Evolutionary conservation across 2,329 filamentous ascomycete species (phyloP).

Genomic region (Paraconiothyrium sp.): DNA sequence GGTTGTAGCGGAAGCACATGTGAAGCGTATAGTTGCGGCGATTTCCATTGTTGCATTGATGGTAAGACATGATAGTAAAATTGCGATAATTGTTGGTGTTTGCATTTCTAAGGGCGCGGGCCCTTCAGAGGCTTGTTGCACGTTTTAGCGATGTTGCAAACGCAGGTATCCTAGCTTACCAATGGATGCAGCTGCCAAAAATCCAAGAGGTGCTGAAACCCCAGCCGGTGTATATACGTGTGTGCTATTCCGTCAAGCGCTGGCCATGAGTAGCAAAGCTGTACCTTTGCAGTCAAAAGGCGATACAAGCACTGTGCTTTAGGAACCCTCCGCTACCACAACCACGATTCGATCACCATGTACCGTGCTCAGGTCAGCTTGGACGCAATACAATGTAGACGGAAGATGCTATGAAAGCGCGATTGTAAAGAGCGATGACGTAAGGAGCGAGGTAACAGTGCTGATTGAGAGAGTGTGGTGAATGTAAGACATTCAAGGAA

Average conservation of each 20-base stretch:
- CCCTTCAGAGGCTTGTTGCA: background rate
- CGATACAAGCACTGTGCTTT: background rate
- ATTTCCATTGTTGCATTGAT: slow-evolving; percentile 2
- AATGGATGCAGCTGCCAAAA: background rate
- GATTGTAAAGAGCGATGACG: slow-evolving; percentile 4
- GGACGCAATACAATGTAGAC: background rate
- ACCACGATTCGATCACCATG: background rate
- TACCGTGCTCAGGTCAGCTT: background rate
- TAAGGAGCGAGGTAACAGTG: slow-evolving; percentile 13
- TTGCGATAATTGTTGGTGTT: slow-evolving; percentile 1
- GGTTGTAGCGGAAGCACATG: slow-evolving; percentile 7
- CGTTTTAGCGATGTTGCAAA: background rate
- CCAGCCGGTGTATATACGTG: no score
- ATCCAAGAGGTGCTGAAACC: background rate
- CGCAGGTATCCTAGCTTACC: background rate
- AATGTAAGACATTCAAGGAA: slow-evolving; percentile 7
- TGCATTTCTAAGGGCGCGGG: slow-evolving; percentile 8
- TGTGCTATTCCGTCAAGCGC: background rate
- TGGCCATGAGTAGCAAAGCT: background rate
- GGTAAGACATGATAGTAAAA: slow-evolving; percentile 6
- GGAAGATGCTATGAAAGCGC: slow-evolving; percentile 8
- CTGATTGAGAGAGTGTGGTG: slow-evolving; percentile 16
- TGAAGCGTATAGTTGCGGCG: slow-evolving; percentile 13
- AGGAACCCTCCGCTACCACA: background rate
- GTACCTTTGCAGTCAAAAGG: background rate